Percentiles rank a stretch among this genome's conserved stretches.
These are phyloP conservation scores for Aquilaria yunnanensis DNA, from an alignment of 345 rosid genomes.

Conservation along the genomic window DNA sequence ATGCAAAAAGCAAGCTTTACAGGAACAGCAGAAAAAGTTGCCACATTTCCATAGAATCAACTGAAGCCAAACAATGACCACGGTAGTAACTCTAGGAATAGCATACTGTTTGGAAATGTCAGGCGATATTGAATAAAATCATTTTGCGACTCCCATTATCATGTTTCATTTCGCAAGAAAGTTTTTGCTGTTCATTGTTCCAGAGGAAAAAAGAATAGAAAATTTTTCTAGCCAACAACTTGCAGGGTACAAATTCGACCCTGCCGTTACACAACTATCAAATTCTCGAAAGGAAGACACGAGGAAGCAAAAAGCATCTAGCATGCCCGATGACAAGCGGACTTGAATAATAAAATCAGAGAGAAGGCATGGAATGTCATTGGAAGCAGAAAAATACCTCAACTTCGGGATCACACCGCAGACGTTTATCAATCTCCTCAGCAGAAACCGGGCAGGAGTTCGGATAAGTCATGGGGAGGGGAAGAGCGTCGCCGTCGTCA, in stretches of 20 bases:
- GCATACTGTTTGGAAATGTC: no score
- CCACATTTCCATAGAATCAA: no score
- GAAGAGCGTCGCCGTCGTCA: constrained; percentile 67
- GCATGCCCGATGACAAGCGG: background rate
- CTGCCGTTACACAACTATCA: no score
- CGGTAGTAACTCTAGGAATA: no score
- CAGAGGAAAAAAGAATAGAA: background rate
- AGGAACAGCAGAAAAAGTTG: no score
- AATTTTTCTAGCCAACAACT: background rate
- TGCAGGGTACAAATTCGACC: no score
- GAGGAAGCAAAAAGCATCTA: background rate
- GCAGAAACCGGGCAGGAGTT: constrained; percentile 70
- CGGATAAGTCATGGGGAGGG: constrained; percentile 93
- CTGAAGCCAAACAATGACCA: no score
- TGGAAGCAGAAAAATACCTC: constrained; percentile 39
- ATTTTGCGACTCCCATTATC: no score
- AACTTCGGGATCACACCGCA: constrained; percentile 62
- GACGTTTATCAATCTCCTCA: constrained; percentile 65
- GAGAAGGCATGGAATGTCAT: background rate
- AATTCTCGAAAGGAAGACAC: background rate
- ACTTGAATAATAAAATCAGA: constrained; percentile 1
- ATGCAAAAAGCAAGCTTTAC: no score
- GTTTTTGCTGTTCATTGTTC: no score
- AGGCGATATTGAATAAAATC: no score
- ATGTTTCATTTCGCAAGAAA: no score